A percentile compares a stretch with the other conserved stretches of the same genome.
phyloP scores from a whole-genome alignment of 345 rosid genomes.

The Nasturtium officinale region DNA sequence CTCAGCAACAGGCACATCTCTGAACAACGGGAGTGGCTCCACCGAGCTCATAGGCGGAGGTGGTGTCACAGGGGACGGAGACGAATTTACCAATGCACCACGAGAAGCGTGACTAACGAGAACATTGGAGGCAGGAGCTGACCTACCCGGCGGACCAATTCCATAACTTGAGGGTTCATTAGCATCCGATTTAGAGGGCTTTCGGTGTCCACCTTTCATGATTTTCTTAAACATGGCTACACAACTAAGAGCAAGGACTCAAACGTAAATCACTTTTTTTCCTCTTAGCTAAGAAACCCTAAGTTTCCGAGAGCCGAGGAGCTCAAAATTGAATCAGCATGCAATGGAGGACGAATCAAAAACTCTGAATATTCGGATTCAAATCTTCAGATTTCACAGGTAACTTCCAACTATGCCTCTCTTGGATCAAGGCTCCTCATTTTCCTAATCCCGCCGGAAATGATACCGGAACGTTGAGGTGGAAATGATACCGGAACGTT shows the following conservation, averaged over 20 bases:
- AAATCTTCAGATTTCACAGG: slow-evolving; percentile 6
- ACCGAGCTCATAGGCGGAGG: slow-evolving; percentile 60
- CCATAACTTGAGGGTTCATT: slow-evolving; percentile 53
- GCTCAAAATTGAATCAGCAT: slow-evolving; percentile 38
- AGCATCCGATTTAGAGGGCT: slow-evolving; percentile 75
- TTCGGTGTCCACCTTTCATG: slow-evolving; percentile 77
- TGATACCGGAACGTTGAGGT: slow-evolving; percentile 34
- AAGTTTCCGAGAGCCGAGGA: slow-evolving; percentile 30
- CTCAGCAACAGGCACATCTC: slow-evolving; percentile 66
- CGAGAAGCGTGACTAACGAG: slow-evolving; percentile 77
- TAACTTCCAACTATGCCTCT: slow-evolving; percentile 24
- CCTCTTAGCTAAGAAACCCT: slow-evolving; percentile 31
- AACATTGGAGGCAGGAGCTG: slow-evolving; percentile 56
- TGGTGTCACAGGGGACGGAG: slow-evolving; percentile 28
- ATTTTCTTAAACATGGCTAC: slow-evolving; percentile 80
- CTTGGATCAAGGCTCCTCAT: slow-evolving; percentile 27
- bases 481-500: slow-evolving; percentile 27
- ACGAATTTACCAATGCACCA: slow-evolving; percentile 37
- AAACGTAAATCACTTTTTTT: slow-evolving; percentile 14
- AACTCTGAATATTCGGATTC: slow-evolving; percentile 20
- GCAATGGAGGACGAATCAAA: slow-evolving; percentile 21
- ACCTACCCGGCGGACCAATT: slow-evolving; percentile 40
- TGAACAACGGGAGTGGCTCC: slow-evolving; percentile 70
- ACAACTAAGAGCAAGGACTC: neutral
- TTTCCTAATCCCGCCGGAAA: slow-evolving; percentile 8